A percentile compares a stretch with the other conserved stretches of the same genome.
These are phyloP conservation scores for Penicillium cataractarum DNA, from an alignment of 495 filamentous ascomycete species.

Conservation along the genomic window DNA sequence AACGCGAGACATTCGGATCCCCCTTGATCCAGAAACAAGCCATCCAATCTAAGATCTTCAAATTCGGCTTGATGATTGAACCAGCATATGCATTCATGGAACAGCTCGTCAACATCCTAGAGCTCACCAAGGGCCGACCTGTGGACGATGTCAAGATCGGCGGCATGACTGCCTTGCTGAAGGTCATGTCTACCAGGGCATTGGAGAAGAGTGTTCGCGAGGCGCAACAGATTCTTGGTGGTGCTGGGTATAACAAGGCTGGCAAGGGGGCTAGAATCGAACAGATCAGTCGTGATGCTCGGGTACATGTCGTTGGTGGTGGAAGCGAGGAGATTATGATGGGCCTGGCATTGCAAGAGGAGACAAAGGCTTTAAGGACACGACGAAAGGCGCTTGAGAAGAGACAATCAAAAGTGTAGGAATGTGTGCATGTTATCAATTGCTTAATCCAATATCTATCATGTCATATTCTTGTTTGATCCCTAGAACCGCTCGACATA, in stretches of 20 bases:
- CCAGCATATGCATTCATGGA: slow-evolving; percentile 54
- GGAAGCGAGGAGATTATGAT: slow-evolving; percentile 62
- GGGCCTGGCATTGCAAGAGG: slow-evolving; percentile 53
- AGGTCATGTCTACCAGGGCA: slow-evolving; percentile 58
- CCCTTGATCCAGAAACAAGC: slow-evolving; percentile 50
- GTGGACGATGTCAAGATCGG: slow-evolving; percentile 48
- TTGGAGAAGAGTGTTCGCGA: slow-evolving; percentile 61
- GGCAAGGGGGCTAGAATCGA: slow-evolving; percentile 56
- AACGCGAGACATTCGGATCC: slow-evolving; percentile 53
- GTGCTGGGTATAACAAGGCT: slow-evolving; percentile 56
- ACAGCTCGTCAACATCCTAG: slow-evolving; percentile 50
- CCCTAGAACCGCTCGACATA: background rate
- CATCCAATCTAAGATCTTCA: slow-evolving; percentile 53
- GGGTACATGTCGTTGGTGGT: slow-evolving; percentile 61
- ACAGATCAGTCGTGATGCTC: slow-evolving; percentile 59
- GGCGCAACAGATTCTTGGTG: slow-evolving; percentile 64
- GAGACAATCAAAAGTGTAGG: slow-evolving; percentile 36
- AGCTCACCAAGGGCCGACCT: slow-evolving; percentile 39
- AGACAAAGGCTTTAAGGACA: slow-evolving; percentile 42
- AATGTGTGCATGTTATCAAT: background rate
- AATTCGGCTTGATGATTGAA: slow-evolving; percentile 54
- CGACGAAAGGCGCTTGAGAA: slow-evolving; percentile 38
- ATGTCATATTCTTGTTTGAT: background rate
- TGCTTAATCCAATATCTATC: background rate
- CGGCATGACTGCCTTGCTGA: slow-evolving; percentile 52